Percentiles rank a stretch among this genome's conserved stretches.
Evolutionary conservation across 352 stramenopile species (phyloP).

Genomic region (Phytophthora niederhauseri): DNA sequence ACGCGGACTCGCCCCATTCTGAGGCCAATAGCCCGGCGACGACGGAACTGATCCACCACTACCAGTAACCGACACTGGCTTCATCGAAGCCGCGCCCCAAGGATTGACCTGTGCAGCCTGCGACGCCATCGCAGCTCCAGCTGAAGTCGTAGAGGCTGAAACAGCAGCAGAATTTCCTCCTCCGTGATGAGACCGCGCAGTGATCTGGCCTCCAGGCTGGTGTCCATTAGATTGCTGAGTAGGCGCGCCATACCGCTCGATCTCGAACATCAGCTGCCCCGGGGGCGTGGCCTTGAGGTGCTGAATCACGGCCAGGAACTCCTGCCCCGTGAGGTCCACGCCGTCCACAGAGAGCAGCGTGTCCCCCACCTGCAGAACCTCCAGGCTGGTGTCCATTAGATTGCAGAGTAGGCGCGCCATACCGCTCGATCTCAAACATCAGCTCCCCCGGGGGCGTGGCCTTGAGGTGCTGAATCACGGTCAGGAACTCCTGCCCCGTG

Average conservation of each 20-base stretch:
- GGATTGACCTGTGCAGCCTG: neutral
- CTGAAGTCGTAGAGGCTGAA: neutral
- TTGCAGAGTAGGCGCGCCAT: neutral
- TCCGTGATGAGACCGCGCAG: neutral
- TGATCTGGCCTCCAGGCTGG: neutral
- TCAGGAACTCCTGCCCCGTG: conserved; percentile 52
- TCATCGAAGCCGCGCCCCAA: neutral
- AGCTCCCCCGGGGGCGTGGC: conserved; percentile 51
- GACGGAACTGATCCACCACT: neutral
- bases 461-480: conserved; percentile 69
- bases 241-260: conserved; percentile 39
- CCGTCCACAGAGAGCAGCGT: conserved; percentile 75
- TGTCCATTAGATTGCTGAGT: neutral
- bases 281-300: conserved; percentile 59
- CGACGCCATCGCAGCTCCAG: neutral
- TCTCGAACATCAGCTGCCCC: conserved; percentile 60
- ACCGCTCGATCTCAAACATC: conserved; percentile 63
- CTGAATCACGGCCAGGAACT: conserved; percentile 63
- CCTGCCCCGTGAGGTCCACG: conserved; percentile 47
- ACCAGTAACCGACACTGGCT: neutral
- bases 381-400: neutral
- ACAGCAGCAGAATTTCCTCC: neutral
- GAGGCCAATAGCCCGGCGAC: neutral
- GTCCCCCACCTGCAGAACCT: conserved; percentile 66
- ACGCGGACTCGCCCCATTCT: conserved; percentile 7